Evolutionary conservation across 1,139 yeast species (phyloP).

Genomic region (Yamadazyma trypodendri): DNA sequence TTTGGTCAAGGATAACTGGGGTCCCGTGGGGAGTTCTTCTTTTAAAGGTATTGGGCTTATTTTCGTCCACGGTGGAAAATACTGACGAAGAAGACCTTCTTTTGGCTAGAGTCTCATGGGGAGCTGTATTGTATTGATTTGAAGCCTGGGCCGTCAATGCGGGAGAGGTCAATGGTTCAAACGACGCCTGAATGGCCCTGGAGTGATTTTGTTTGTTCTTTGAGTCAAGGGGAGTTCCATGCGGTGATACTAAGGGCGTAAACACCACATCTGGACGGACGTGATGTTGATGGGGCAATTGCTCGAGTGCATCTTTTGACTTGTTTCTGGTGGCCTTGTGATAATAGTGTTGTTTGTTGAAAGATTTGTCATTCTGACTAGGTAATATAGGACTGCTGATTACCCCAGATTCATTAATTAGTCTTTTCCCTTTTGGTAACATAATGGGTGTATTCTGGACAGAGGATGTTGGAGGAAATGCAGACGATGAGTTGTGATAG

Average conservation of each 20-base stretch:
- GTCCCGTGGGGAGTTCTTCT: constrained; percentile 52
- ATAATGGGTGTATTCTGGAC: constrained; percentile 14
- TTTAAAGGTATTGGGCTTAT: constrained; percentile 22
- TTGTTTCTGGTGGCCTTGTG: constrained; percentile 24
- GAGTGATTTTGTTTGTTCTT: constrained; percentile 31
- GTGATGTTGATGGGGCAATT: constrained; percentile 25
- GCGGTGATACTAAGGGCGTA: constrained; percentile 78
- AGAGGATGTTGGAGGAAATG: constrained; percentile 31
- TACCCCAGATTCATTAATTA: constrained; percentile 11
- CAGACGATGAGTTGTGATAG: constrained; percentile 22
- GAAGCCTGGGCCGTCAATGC: constrained; percentile 52
- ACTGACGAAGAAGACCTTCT: constrained; percentile 38
- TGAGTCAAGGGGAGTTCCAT: constrained; percentile 67
- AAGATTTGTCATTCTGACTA: constrained; percentile 44
- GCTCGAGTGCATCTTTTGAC: constrained; percentile 18
- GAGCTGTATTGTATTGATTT: not conserved
- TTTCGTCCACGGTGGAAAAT: constrained; percentile 31
- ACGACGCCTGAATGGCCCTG: constrained; percentile 33
- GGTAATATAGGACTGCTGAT: constrained; percentile 44
- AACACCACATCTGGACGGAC: constrained; percentile 52
- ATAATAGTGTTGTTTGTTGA: constrained; percentile 43
- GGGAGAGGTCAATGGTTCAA: constrained; percentile 62
- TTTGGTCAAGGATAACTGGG: constrained; percentile 29
- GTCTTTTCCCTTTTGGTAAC: constrained; percentile 10
- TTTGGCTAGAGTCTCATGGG: constrained; percentile 18